Conservation (phyloP, 805 yeast species). For the Metschnikowia reukaufii region DNA sequence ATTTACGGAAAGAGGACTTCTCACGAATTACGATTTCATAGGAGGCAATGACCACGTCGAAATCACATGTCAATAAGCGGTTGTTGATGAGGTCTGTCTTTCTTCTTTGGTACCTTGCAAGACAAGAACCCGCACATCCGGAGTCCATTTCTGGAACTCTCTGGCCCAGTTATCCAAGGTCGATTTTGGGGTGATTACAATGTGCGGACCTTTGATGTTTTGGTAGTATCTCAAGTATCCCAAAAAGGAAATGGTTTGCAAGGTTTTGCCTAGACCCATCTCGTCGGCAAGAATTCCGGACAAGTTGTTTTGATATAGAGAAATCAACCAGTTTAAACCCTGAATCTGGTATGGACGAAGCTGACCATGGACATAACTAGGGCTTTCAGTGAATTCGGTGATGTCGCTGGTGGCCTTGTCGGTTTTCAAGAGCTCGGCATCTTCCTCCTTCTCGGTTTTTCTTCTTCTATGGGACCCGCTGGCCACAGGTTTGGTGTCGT, state of each 20-base stretch:
- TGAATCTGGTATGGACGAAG: slow-evolving; percentile 91
- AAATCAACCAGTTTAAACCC: slow-evolving; percentile 92
- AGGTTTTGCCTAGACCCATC: slow-evolving; percentile 96
- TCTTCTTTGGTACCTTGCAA: slow-evolving; percentile 89
- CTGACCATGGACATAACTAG: slow-evolving; percentile 58
- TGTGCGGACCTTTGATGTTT: slow-evolving; percentile 85
- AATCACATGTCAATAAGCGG: slow-evolving; percentile 65
- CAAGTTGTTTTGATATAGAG: slow-evolving; percentile 80
- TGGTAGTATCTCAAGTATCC: slow-evolving; percentile 82
- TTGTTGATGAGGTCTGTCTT: slow-evolving; percentile 60
- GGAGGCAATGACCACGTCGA: slow-evolving; percentile 88
- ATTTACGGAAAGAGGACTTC: slow-evolving; percentile 71
- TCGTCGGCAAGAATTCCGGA: slow-evolving; percentile 97
- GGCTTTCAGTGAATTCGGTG: slow-evolving; percentile 52
- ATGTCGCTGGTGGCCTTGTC: slow-evolving; percentile 34
- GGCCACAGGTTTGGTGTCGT: slow-evolving; percentile 14
- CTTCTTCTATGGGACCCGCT: slow-evolving; percentile 49
- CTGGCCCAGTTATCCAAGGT: slow-evolving; percentile 96
- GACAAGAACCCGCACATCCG: slow-evolving; percentile 82
- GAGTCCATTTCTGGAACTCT: slow-evolving; percentile 94
- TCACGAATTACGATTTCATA: slow-evolving; percentile 93
- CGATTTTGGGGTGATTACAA: slow-evolving; percentile 92
- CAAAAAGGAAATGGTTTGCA: slow-evolving; percentile 89
- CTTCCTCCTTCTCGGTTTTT: slow-evolving; percentile 77
- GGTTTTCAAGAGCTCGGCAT: slow-evolving; percentile 68